Percentiles rank a stretch among this genome's conserved stretches.
Evolutionary conservation across 2,329 filamentous ascomycete species (phyloP).

Genomic region (Talaromyces rugulosus): DNA sequence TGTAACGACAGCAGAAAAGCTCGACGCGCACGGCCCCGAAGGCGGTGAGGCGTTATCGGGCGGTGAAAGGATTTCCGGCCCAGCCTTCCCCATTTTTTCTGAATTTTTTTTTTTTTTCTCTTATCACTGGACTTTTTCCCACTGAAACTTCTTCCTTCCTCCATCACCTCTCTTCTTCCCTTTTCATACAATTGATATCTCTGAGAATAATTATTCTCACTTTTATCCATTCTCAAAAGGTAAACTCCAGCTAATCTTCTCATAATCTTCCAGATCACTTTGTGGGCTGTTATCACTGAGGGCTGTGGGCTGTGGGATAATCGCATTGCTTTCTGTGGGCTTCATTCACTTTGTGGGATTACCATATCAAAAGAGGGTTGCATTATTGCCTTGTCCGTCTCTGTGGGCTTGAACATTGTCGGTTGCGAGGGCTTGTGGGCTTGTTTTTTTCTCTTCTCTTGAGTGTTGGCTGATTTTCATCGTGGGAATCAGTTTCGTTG

Average conservation of each 20-base stretch:
- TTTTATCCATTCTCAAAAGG: background rate
- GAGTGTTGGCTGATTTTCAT: conserved; percentile 14
- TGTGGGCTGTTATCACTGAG: conserved; percentile 27
- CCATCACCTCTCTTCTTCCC: background rate
- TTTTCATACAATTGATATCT: background rate
- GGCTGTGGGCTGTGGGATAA: conserved; percentile 41
- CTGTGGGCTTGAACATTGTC: conserved; percentile 42
- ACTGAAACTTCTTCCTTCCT: background rate
- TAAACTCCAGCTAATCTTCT: background rate
- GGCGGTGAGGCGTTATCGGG: conserved; percentile 13
- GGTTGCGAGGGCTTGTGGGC: conserved; percentile 33
- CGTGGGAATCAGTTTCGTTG: conserved; percentile 27
- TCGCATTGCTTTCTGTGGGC: conserved; percentile 39
- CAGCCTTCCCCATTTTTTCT: conserved; percentile 5
- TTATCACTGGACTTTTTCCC: background rate
- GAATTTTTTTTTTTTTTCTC: background rate
- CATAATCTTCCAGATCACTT: conserved; percentile 11
- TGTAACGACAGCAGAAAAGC: background rate
- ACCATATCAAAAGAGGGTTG: conserved; percentile 34
- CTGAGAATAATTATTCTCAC: background rate
- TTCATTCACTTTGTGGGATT: conserved; percentile 35
- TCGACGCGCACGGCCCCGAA: background rate
- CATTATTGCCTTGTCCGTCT: conserved; percentile 37
- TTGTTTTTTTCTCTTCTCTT: conserved; percentile 16
- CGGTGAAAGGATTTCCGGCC: conserved; percentile 11